Base-by-base conservation (phyloP, 2,329 filamentous ascomycete genomes). In the Graphiopsis chlorocephala region DNA sequence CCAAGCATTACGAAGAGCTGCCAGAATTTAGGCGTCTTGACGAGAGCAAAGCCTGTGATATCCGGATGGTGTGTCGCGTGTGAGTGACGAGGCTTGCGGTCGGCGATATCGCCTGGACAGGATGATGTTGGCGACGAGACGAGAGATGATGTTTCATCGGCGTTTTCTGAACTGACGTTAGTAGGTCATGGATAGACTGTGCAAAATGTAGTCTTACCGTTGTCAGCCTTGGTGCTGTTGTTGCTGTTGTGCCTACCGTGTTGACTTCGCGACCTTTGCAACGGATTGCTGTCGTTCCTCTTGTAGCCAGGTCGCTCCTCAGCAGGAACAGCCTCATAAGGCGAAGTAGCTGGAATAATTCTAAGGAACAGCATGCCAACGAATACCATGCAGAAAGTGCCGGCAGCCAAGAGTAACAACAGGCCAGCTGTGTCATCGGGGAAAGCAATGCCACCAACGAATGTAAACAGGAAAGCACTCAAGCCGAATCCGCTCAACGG, bases 381-480 rank as follows among this genome's bases (percentile, higher is more conserved):
- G 61, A 96, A 85, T 4, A 90, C 89, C 71, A 98, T 83, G 57
- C 84, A 79, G 66, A 89, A 91, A 1, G 94, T 97, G 17, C 93
- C 93, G 68, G 87, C 83, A 3, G 93, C 88, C 47, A 99, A 83
- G 29, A 98, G 81, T 68, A 94, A 82, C 64, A 99, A 83, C 71
- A 97, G 93, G 45, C 86, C 85, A 63, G 90, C 89, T 0, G 93
- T 95, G 72, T 96, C 88, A 45, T 92, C 92, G 2, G 92, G 91
- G 74, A 97, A 93, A 47, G 92, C 81, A 55, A 96, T 74, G 20
- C 87, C 86, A 25, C 92, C 91, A 35, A 96, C 79, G 2, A 89
- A 84, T 0, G 95, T 94, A 80, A 97, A 99, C 81, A 98, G 96
- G 79, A 99, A 95, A 63, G 95, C 95, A 75, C 93, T 97, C 64